Base-by-base conservation (phyloP, 2,329 filamentous ascomycete species). In the Acrocalymma vagum region DNA sequence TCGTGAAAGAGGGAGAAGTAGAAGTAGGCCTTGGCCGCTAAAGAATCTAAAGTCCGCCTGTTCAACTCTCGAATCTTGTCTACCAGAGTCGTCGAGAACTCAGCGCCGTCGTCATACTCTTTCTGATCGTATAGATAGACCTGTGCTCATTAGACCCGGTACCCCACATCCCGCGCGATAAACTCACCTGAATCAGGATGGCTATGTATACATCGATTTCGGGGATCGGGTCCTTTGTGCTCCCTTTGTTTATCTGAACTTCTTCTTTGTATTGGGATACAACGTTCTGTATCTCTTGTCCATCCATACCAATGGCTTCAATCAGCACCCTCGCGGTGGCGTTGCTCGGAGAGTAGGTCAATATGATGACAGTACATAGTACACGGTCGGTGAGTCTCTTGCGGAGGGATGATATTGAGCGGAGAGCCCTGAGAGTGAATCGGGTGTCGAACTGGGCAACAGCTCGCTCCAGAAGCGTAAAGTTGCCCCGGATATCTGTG, bases 1-100 rank as follows among this genome's bases (percentile, higher is more conserved):
- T 99, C 94, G 75, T 87, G 90, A 78, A 97, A 97, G 60, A 97
- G 80, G 16, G 90, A 90, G 75, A 90, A 96, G 79, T 99, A 99
- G 75, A 96, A 97, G 80, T 96, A 99, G 51, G 93, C 91, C 73
- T 95, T 95, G 53, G 93, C 91, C 44, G 92, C 89, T 44, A 99
- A 83, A 33, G 92, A 91, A 72, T 99, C 94, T 49, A 99, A 78
- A 16, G 94, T 97, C 60, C 94, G 86, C 50, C 94, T 88, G 78
- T 99, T 99, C 67, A 95, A 80, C 37, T 85, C 81, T 63, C 95
- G 90, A 69, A 97, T 86, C 66, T 87, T 87, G 65, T 93, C 88
- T 35, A 91, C 85, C 38, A 99, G 80, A 59, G 85, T 84, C 55
- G 84, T 83, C 20, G 94, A 97, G 74, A 97, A 95, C 45, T 88